These are phyloP conservation scores for Voacanga thouarsii DNA, from an alignment of 257 asterid species.

Conservation along the genomic window DNA sequence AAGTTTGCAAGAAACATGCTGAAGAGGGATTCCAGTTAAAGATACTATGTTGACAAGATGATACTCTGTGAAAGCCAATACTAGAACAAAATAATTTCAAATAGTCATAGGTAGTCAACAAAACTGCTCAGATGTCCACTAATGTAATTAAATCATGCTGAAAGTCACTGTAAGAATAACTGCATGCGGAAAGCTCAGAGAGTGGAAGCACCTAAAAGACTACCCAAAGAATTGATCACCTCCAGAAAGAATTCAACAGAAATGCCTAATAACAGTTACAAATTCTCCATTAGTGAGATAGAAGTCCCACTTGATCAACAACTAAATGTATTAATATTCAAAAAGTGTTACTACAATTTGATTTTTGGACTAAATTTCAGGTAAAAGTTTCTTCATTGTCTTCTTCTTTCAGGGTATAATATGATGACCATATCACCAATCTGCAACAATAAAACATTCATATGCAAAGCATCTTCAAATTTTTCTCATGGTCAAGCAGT, in stretches of 20 bases:
- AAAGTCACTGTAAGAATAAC: background rate
- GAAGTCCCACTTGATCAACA: background rate
- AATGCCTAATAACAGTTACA: background rate
- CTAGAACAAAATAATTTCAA: background rate
- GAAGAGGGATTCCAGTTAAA: background rate
- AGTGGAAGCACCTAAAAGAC: background rate
- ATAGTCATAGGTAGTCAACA: background rate
- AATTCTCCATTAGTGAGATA: background rate
- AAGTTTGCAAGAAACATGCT: background rate
- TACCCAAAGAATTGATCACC: background rate
- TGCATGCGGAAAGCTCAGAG: background rate
- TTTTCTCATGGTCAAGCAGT: background rate
- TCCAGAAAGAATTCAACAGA: background rate
- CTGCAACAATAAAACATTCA: background rate
- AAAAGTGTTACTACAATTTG: background rate
- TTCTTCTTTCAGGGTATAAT: background rate
- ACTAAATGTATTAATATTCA: background rate
- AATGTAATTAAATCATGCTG: background rate
- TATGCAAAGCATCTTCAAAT: background rate
- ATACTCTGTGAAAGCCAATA: background rate
- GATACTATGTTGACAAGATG: background rate
- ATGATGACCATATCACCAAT: background rate
- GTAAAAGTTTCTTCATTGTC: background rate
- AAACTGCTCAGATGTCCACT: background rate
- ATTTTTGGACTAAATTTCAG: background rate